A percentile compares a stretch with the other conserved stretches of the same genome.
Conservation (phyloP, 2,329 filamentous ascomycete species). For the Tolypocladium album region DNA sequence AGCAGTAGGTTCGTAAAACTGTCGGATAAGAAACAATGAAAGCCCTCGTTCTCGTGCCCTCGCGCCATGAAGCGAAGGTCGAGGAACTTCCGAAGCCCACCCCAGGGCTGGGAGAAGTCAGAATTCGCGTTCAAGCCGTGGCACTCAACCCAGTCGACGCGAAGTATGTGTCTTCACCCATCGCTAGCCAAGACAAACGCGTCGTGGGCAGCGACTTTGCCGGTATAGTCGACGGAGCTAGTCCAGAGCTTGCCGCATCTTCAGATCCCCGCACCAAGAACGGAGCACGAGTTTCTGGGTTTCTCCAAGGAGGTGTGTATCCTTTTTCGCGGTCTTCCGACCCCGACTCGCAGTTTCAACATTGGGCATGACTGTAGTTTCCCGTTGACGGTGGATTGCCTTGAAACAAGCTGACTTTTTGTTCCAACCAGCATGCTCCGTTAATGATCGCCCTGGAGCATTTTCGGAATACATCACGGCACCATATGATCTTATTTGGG, state of each 20-base stretch:
- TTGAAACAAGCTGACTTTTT: background rate
- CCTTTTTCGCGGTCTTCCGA: too few species aligned
- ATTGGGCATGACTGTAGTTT: background rate
- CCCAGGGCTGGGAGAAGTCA: conserved; percentile 7
- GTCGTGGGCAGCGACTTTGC: conserved; percentile 30
- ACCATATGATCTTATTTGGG: conserved; percentile 26
- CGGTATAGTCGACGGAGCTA: conserved; percentile 16
- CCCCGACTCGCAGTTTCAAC: too few species aligned
- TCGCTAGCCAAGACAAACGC: conserved; percentile 17
- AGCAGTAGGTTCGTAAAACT: background rate
- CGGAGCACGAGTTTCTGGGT: conserved; percentile 26
- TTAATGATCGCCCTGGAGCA: conserved; percentile 30
- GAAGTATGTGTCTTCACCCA: conserved; percentile 22
- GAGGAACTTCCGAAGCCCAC: conserved; percentile 8
- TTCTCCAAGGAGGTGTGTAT: conserved; percentile 25
- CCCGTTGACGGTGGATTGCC: background rate
- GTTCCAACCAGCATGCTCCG: conserved; percentile 19
- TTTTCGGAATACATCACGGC: conserved; percentile 30
- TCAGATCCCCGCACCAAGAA: conserved; percentile 7
- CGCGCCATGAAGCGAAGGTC: conserved; percentile 1
- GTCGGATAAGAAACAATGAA: conserved; percentile 9
- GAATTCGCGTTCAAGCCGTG: conserved; percentile 13
- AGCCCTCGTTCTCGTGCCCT: conserved; percentile 10
- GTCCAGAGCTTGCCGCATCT: conserved; percentile 3
- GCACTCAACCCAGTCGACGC: conserved; percentile 18